Evolutionary conservation across 2,329 filamentous ascomycete species (phyloP).

Genomic region (Corynespora cassiicola): DNA sequence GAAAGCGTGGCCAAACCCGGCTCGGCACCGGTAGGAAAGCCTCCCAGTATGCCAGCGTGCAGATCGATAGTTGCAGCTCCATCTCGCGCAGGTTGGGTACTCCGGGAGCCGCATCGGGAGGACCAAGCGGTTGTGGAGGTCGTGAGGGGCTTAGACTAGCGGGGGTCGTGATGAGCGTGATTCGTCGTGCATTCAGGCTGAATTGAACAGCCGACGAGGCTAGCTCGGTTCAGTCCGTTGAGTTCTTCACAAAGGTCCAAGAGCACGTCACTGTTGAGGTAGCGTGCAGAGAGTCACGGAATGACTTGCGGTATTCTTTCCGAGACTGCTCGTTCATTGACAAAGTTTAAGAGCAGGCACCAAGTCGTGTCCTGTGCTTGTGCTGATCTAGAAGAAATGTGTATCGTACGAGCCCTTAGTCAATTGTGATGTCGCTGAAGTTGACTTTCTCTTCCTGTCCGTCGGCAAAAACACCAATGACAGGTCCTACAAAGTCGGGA

Average conservation of each 20-base stretch:
- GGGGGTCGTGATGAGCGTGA: slow-evolving; percentile 2
- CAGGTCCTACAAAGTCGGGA: slow-evolving; percentile 22
- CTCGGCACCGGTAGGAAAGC: not conserved
- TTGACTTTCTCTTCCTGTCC: not conserved
- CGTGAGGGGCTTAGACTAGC: slow-evolving; percentile 24
- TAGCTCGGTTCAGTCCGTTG: not conserved
- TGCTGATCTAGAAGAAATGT: too few relatives aligned
- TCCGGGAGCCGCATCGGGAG: not conserved
- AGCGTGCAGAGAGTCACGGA: too few relatives aligned
- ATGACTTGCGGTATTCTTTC: too few relatives aligned
- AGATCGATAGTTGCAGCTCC: slow-evolving; percentile 7
- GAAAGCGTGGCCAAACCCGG: not conserved
- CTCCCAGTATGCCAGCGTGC: not conserved
- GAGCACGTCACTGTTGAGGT: too few relatives aligned
- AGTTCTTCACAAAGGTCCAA: too few relatives aligned
- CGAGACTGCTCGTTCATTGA: too few relatives aligned
- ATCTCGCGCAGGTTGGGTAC: slow-evolving; percentile 13
- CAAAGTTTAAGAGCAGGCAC: too few relatives aligned
- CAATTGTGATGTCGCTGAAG: too few relatives aligned
- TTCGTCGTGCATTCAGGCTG: slow-evolving; percentile 28
- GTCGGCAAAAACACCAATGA: slow-evolving; percentile 16
- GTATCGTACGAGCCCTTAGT: too few relatives aligned
- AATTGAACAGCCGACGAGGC: slow-evolving; percentile 14
- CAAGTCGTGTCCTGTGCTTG: too few relatives aligned
- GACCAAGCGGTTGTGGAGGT: too few relatives aligned